These are phyloP conservation scores for Leccinum ochraceum DNA, from an alignment of 768 basidiomycete species.

Conservation along the genomic window DNA sequence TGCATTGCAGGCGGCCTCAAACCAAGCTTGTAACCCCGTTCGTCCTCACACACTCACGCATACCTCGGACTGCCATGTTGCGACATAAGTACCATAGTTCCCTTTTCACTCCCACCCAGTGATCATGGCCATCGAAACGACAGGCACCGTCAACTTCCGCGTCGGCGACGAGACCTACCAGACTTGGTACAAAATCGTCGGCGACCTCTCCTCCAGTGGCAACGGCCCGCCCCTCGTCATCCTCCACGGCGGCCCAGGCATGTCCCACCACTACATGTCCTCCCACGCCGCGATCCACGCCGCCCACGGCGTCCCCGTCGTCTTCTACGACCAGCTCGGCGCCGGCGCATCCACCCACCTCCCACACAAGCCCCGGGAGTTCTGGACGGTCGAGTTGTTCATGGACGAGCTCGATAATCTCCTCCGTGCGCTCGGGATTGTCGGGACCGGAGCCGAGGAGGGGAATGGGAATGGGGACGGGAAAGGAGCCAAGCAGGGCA, in stretches of 20 bases:
- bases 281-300: constrained; percentile 35
- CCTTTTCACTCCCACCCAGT: not conserved
- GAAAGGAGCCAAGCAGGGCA: constrained; percentile 14
- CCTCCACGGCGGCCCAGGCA: constrained; percentile 46
- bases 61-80: no score
- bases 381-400: constrained; percentile 52
- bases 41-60: no score
- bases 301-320: constrained; percentile 35
- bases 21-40: no score
- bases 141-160: constrained; percentile 18
- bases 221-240: constrained; percentile 30
- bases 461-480: not conserved
- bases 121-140: constrained; percentile 13
- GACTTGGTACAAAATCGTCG: constrained; percentile 45
- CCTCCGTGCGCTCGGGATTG: constrained; percentile 41
- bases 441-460: not conserved
- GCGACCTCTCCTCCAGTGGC: constrained; percentile 30
- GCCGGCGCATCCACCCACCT: constrained; percentile 45
- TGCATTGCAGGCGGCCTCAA: no score
- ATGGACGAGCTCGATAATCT: constrained; percentile 53
- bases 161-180: constrained; percentile 28
- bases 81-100: not conserved
- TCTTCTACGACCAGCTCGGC: constrained; percentile 53
- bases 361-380: constrained; percentile 34
- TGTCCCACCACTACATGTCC: constrained; percentile 35